Percentiles rank a stretch among this genome's conserved stretches.
phyloP scores from a whole-genome alignment of 352 stramenopile genomes.

The Pythium aristosporum region DNA sequence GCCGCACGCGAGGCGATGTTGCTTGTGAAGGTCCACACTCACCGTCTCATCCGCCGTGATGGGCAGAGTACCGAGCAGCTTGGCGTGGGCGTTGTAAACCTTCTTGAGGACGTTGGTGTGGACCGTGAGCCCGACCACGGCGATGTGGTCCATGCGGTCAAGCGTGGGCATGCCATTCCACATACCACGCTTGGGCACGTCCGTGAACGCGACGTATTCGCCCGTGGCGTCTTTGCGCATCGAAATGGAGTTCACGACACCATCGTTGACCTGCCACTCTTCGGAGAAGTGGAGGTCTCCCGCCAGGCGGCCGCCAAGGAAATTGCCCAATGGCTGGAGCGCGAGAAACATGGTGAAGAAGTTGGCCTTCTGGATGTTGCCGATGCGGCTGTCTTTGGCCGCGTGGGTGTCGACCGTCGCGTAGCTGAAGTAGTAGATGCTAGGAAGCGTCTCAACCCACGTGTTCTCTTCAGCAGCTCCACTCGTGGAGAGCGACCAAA shows the following conservation, averaged over 20 bases:
- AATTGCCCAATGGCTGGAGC: conserved; percentile 36
- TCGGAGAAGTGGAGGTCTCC: conserved; percentile 34
- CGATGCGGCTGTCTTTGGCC: conserved; percentile 34
- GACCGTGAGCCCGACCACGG: conserved; percentile 40
- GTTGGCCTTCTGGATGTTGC: conserved; percentile 48
- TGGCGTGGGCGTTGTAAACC: conserved; percentile 42
- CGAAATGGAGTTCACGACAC: conserved; percentile 50
- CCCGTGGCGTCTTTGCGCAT: conserved; percentile 38
- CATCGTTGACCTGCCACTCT: conserved; percentile 52
- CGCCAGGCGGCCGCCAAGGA: conserved; percentile 42
- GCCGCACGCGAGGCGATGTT: conserved; percentile 6
- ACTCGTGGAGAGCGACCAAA: conserved; percentile 38
- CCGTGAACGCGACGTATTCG: conserved; percentile 33
- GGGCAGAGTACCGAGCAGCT: conserved; percentile 38
- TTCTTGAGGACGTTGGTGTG: conserved; percentile 41
- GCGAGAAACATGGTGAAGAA: conserved; percentile 49
- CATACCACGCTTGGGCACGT: conserved; percentile 33
- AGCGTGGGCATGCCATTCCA: conserved; percentile 57
- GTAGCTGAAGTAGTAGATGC: conserved; percentile 62
- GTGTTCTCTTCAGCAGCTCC: conserved; percentile 39
- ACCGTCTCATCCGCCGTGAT: conserved; percentile 28
- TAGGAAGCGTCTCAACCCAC: conserved; percentile 51
- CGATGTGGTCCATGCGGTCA: conserved; percentile 43
- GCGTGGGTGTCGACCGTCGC: conserved; percentile 41
- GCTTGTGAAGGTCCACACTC: neutral